Evolutionary conservation across 2,329 filamentous ascomycete species (phyloP), one percentile per base, ranked within the genome.

Genomic region (Fusarium sacchari): DNA sequence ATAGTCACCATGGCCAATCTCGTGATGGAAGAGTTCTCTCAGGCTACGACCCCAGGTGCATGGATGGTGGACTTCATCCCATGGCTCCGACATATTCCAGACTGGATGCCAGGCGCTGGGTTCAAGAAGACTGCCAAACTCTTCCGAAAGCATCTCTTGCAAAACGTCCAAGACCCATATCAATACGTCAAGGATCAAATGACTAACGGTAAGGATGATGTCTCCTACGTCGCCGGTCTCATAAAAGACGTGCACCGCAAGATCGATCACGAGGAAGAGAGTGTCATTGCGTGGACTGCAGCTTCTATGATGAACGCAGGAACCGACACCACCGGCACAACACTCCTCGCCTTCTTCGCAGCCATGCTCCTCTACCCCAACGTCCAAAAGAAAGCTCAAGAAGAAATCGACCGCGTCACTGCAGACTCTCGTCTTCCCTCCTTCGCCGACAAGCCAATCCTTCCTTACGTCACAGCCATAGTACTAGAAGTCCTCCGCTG

Each of bases 321-420:
- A 0, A 76, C 82, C 6, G 82, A 83, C 37, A 81, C 79, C 0
- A 76, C 77, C 0, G 74, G 79, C 1, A 71, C 78, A 1, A 75
- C 78, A 0, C 58, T 83, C 10, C 64, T 76, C 15, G 81, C 79
- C 70, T 77, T 83, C 17, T 77, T 86, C 3, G 79, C 85, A 26
- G 87, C 87, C 11, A 87, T 88, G 85, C 72, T 82, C 0, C 71
- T 85, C 2, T 80, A 82, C 22, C 80, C 80, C 4, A 80, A 80
- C 2, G 83, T 86, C 0, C 85, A 87, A 66, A 82, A 76, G 65
- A 79, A 76, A 42, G 85, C 82, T 0, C 84, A 84, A 42, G 71
- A 73, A 1, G 83, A 86, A 49, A 80, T 88, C 8, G 84, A 87
- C 49, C 60, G 77, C 0, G 81, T 87, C 3, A 79, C 86, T 24